Base-by-base conservation (phyloP, 2,329 filamentous ascomycete genomes). In the Aureobasidium pullulans region DNA sequence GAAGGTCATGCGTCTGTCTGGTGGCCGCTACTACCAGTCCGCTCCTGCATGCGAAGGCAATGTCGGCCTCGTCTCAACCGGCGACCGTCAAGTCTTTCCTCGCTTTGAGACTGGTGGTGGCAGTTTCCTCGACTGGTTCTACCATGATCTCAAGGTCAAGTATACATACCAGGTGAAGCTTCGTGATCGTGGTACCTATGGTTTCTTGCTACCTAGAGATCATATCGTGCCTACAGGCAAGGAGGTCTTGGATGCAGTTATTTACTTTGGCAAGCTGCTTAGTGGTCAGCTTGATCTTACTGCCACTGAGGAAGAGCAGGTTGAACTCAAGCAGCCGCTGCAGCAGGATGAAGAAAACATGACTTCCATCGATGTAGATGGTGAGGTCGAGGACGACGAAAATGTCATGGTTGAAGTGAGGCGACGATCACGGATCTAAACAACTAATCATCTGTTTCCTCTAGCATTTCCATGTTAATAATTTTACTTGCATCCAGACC, bases 141-240 rank as follows among this genome's bases (percentile, higher is more conserved):
- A 96, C 71, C 89, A 96, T 66, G 88, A 95, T 67, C 75, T 97
- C 62, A 78, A 81, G 48, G 89, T 93, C 16, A 85, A 84, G 63
- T 96, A 90, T 71, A 89, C 90, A 61, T 97, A 95, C 71, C 94
- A 97, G 77, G 87, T 94, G 74, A 97, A 97, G 76, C 78, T 99
- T 31, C 81, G 94, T 50, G 94, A 99, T 71, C 94, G 89, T 0
- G 94, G 94, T 9, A 94, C 86, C 70, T 97, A 97, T 71, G 94
- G 94, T 0, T 99, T 97, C 71, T 76, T 99, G 49, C 77, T 97
- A 4, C 94, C 94, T 0, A 86, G 83, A 60, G 87, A 94, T 60
- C 83, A 95, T 62, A 97, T 97, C 61, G 78, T 96, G 2, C 91
- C 93, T 0, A 94, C 90, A 0, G 93, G 94, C 8, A 86, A 93